Conservation (phyloP, 1,284 basidiomycete species). For the Pseudozyma flocculosa region DNA sequence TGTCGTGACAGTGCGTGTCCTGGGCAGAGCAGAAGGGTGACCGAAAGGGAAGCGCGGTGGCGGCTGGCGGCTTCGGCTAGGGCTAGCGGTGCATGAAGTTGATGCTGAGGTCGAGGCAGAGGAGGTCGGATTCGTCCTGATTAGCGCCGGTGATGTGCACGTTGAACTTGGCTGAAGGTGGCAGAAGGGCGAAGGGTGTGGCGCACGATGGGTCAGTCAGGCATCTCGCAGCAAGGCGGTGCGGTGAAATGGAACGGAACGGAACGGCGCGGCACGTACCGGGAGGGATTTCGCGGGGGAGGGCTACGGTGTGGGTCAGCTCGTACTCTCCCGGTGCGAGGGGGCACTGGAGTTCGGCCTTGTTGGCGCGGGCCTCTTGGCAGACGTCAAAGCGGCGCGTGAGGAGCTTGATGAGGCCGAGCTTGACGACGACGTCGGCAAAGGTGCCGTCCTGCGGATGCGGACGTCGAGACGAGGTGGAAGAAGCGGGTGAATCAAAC, state of each 20-base stretch:
- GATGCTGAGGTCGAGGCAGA: constrained; percentile 76
- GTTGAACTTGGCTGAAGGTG: constrained; percentile 85
- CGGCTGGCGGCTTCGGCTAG: no score
- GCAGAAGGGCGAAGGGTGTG: no score
- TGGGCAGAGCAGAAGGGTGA: no score
- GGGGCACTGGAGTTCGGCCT: constrained; percentile 53
- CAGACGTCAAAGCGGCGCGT: constrained; percentile 51
- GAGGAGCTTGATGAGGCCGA: constrained; percentile 50
- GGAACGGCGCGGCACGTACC: no score
- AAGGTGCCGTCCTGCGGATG: constrained; percentile 39
- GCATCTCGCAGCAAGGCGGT: no score
- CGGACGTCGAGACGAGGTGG: background rate
- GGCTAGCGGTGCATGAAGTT: constrained; percentile 58
- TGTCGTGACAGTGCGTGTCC: no score
- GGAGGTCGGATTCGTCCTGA: constrained; percentile 72
- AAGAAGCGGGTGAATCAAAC: constrained; percentile 1
- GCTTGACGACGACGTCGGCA: constrained; percentile 52
- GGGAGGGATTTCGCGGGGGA: constrained; percentile 53
- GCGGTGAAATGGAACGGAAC: no score
- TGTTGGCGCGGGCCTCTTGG: constrained; percentile 42
- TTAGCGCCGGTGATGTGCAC: constrained; percentile 75
- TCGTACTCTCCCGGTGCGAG: constrained; percentile 45
- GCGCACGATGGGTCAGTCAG: no score
- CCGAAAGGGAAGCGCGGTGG: no score
- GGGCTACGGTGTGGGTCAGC: constrained; percentile 48